These are phyloP conservation scores for Penicillium janthinellum DNA, from an alignment of 2,329 filamentous ascomycete species.

Conservation along the genomic window DNA sequence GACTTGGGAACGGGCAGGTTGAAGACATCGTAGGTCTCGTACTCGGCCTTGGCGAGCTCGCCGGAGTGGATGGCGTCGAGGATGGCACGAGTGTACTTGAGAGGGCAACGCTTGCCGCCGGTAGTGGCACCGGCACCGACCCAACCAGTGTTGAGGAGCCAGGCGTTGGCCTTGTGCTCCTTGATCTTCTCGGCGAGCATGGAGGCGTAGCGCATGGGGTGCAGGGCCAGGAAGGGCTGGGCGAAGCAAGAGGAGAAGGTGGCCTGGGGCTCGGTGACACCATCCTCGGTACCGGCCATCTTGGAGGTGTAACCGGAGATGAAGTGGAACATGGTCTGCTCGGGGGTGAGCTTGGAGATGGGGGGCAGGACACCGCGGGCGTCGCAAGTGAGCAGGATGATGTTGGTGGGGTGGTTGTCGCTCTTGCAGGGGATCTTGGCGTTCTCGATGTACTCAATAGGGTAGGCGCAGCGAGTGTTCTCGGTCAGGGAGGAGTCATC, in stretches of 20 bases:
- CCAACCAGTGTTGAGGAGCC: constrained; percentile 98
- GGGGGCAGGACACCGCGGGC: constrained; percentile 95
- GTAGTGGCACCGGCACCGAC: constrained; percentile 88
- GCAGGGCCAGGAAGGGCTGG: constrained; percentile 96
- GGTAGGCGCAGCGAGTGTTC: constrained; percentile 98
- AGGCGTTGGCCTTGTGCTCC: constrained; percentile 91
- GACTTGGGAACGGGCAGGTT: constrained; percentile 93
- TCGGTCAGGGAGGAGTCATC: constrained; percentile 93
- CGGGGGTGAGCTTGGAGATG: constrained; percentile 91
- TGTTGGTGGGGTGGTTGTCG: constrained; percentile 87
- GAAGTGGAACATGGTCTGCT: constrained; percentile 99
- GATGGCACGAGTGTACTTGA: constrained; percentile 98
- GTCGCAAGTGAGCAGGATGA: constrained; percentile 97
- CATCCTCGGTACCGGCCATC: constrained; percentile 99
- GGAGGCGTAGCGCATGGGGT: constrained; percentile 98
- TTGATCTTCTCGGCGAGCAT: constrained; percentile 99
- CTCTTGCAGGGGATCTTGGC: constrained; percentile 97
- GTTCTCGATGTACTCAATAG: constrained; percentile 98
- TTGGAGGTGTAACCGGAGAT: constrained; percentile 99
- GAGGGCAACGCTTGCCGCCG: constrained; percentile 92
- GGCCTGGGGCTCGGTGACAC: constrained; percentile 93
- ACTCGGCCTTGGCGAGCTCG: constrained; percentile 89
- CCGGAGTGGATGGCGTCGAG: constrained; percentile 97
- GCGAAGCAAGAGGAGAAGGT: constrained; percentile 99
- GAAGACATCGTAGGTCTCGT: constrained; percentile 94